These are phyloP conservation scores for Metrosideros polymorpha DNA, from an alignment of 441 rosid species.

Conservation along the genomic window DNA sequence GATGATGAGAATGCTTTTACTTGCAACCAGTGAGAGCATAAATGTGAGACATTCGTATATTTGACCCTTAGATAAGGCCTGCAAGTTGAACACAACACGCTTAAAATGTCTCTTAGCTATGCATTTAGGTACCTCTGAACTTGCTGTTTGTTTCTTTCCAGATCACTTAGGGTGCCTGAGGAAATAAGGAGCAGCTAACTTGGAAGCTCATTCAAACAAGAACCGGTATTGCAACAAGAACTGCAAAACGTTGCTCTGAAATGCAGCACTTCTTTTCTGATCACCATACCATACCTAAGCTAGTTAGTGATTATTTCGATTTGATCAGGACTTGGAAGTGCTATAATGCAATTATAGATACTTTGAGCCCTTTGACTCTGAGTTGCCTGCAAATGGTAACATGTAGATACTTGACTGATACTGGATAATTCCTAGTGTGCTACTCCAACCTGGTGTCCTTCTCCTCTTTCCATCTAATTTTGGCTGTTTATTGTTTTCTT, in stretches of 20 bases:
- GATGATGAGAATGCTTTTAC: not conserved
- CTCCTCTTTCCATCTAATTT: not conserved
- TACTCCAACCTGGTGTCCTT: not conserved
- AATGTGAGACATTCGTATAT: conserved; percentile 2
- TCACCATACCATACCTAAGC: not conserved
- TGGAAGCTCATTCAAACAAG: conserved; percentile 10
- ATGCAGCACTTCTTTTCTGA: not conserved
- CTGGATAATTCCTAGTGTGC: not conserved
- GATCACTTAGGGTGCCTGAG: conserved; percentile 50
- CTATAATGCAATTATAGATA: not conserved
- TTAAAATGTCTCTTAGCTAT: conserved; percentile 2
- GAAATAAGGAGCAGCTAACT: conserved; percentile 9
- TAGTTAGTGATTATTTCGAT: not conserved
- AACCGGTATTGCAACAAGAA: conserved; percentile 62
- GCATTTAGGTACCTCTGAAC: not conserved
- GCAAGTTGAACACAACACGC: not conserved
- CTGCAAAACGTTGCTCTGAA: conserved; percentile 45
- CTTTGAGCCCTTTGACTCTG: not conserved
- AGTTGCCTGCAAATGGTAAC: not conserved
- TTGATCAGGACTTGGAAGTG: not conserved
- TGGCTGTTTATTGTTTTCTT: not conserved
- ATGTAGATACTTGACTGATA: not conserved
- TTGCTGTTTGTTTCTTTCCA: conserved; percentile 3
- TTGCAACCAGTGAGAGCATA: conserved; percentile 49
- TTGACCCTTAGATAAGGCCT: not conserved